Evolutionary conservation across 805 yeast genomes (phyloP).

Genomic region (Ogataea allantospora): DNA sequence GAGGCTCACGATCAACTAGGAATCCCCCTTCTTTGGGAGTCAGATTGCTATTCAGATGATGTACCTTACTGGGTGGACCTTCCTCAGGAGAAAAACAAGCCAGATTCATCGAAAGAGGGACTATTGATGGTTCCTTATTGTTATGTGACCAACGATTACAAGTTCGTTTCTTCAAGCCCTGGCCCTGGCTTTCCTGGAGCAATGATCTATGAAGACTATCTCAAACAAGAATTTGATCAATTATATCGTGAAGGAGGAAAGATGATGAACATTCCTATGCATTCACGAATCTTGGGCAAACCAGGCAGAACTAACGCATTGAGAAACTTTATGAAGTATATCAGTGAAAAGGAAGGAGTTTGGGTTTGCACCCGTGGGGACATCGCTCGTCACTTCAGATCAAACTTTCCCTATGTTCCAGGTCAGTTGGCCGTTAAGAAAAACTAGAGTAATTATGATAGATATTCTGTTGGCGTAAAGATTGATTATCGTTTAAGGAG

Average conservation of each 20-base stretch:
- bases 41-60: conserved; percentile 38
- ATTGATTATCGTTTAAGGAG: neutral
- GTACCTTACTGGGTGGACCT: conserved; percentile 37
- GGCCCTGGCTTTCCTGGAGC: conserved; percentile 28
- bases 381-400: conserved; percentile 32
- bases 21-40: conserved; percentile 33
- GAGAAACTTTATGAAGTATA: conserved; percentile 36
- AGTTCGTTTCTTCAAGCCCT: conserved; percentile 22
- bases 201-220: conserved; percentile 28
- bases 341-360: conserved; percentile 33
- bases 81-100: conserved; percentile 25
- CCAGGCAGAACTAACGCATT: conserved; percentile 38
- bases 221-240: conserved; percentile 37
- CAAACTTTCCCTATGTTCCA: conserved; percentile 23
- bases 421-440: conserved; percentile 12
- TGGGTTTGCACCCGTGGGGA: conserved; percentile 38
- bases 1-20: conserved; percentile 36
- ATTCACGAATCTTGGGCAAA: conserved; percentile 36
- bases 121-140: conserved; percentile 28
- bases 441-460: neutral
- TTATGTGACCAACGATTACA: conserved; percentile 29
- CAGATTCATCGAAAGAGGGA: conserved; percentile 24
- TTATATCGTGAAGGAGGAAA: conserved; percentile 37
- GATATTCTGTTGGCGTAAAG: neutral
- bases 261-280: conserved; percentile 39